Evolutionary conservation across 257 asterid species (phyloP).

Genomic region (Penstemon barbatus): DNA sequence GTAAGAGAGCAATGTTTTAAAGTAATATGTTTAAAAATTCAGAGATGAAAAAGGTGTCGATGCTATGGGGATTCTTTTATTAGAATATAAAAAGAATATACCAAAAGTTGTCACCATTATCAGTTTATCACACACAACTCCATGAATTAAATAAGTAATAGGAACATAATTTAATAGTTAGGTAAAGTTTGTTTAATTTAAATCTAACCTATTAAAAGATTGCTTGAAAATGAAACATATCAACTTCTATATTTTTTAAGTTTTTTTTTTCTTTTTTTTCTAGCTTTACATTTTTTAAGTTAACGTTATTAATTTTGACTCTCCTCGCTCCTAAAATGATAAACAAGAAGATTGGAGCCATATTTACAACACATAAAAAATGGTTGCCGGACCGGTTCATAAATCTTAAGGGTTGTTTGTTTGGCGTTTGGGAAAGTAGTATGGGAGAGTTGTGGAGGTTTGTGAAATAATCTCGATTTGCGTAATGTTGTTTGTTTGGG

Average conservation of each 20-base stretch:
- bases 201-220: not conserved
- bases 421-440: too few relatives aligned
- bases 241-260: conserved; percentile 4
- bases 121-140: conserved; percentile 27
- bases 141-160: conserved; percentile 2
- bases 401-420: too few relatives aligned
- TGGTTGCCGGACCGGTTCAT: not conserved
- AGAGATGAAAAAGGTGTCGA: conserved; percentile 3
- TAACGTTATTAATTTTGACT: not conserved
- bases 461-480: too few relatives aligned
- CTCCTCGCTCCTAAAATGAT: too few relatives aligned
- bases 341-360: not conserved
- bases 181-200: conserved; percentile 20
- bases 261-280: not conserved
- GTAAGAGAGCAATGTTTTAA: too few relatives aligned
- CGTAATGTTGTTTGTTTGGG: too few relatives aligned
- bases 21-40: not conserved
- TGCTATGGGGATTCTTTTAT: too few relatives aligned
- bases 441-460: too few relatives aligned
- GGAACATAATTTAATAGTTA: conserved; percentile 14
- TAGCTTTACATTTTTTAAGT: not conserved
- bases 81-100: conserved; percentile 16
- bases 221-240: conserved; percentile 28
- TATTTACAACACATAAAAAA: not conserved
- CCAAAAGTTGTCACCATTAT: conserved; percentile 27